A percentile compares a stretch with the other conserved stretches of the same genome.
Evolutionary conservation across 2,329 filamentous ascomycete genomes (phyloP).

Genomic region (Alternaria viburni): DNA sequence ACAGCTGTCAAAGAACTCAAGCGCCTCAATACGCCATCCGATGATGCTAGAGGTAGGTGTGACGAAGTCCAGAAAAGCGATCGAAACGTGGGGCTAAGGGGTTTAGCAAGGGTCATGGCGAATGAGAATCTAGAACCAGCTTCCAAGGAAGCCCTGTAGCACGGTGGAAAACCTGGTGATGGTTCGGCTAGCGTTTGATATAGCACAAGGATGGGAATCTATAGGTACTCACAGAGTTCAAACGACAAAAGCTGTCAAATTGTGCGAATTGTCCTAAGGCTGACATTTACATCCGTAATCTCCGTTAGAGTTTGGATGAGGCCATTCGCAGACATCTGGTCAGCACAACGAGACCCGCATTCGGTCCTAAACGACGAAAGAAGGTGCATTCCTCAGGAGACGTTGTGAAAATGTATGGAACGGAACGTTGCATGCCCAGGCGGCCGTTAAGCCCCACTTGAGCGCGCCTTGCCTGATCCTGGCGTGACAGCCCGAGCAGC

Average conservation of each 20-base stretch:
- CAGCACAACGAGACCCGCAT: background rate
- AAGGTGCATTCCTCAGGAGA: background rate
- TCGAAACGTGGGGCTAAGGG: conserved; percentile 19
- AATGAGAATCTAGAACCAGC: conserved; percentile 19
- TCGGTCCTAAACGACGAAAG: background rate
- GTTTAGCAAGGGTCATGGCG: conserved; percentile 15
- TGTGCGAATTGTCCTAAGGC: background rate
- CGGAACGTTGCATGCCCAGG: conserved; percentile 13
- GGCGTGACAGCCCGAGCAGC: conserved; percentile 10
- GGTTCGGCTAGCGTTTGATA: conserved; percentile 27
- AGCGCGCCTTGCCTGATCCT: conserved; percentile 15
- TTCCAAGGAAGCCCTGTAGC: conserved; percentile 12
- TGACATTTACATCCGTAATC: background rate
- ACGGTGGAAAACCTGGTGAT: conserved; percentile 12
- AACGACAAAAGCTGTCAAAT: background rate
- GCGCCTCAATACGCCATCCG: conserved; percentile 18
- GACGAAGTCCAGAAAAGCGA: conserved; percentile 15
- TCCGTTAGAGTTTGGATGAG: background rate
- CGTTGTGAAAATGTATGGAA: conserved; percentile 6
- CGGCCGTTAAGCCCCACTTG: conserved; percentile 13
- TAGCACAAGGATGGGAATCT: conserved; percentile 31
- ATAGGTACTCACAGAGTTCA: conserved; percentile 11
- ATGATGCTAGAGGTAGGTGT: conserved; percentile 32
- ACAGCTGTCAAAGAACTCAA: conserved; percentile 12
- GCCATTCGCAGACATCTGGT: background rate